Conservation (phyloP, 164 flowering plant genomes). For the Nymphaea colorata region DNA sequence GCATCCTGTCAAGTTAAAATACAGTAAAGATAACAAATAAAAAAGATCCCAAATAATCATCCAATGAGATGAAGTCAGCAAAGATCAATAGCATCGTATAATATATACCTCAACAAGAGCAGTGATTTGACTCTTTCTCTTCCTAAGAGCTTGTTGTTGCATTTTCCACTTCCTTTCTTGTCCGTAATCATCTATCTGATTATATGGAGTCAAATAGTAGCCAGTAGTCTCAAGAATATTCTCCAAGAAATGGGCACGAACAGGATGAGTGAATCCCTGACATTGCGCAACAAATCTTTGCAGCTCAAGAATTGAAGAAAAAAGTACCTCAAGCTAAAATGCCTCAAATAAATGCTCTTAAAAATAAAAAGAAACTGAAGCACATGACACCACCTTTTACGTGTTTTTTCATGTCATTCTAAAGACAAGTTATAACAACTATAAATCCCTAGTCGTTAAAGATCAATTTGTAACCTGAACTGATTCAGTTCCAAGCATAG, state of each 20-base stretch:
- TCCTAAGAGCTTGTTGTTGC: slow-evolving; percentile 70
- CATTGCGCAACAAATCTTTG: slow-evolving; percentile 4
- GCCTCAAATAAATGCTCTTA: not conserved
- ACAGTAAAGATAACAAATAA: not conserved
- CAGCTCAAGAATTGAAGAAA: not conserved
- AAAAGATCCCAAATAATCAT: not conserved
- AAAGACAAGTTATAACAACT: too few relatives aligned
- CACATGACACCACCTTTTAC: not conserved
- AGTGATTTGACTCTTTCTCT: slow-evolving; percentile 90
- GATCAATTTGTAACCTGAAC: too few relatives aligned
- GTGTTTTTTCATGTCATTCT: too few relatives aligned
- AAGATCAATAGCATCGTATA: not conserved
- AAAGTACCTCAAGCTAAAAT: not conserved
- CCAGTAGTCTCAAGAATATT: slow-evolving; percentile 76
- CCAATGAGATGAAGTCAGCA: not conserved
- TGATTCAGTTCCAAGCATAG: too few relatives aligned
- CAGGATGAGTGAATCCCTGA: slow-evolving; percentile 92
- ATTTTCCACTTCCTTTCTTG: slow-evolving; percentile 78
- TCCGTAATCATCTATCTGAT: slow-evolving; percentile 97
- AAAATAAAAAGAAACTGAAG: too few relatives aligned
- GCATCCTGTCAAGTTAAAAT: slow-evolving; percentile 44
- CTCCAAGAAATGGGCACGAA: slow-evolving; percentile 74
- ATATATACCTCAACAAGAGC: slow-evolving; percentile 67
- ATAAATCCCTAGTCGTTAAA: not conserved
- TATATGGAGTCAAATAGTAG: slow-evolving; percentile 60